Conservation (phyloP, 2,329 filamentous ascomycete species). For the Monosporascus sp. region DNA sequence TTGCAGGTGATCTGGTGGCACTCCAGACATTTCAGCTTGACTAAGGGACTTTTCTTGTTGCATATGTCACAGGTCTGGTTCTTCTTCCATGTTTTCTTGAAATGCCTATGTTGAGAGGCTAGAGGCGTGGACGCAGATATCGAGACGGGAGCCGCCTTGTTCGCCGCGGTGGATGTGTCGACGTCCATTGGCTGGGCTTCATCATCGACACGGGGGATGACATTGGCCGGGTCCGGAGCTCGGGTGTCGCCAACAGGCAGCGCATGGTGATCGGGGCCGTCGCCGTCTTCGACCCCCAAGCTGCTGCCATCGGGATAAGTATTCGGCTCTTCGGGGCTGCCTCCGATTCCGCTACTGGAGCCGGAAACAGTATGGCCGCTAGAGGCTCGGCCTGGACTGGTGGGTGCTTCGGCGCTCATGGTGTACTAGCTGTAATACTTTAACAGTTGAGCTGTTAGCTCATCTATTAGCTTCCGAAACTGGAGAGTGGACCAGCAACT, state of each 20-base stretch:
- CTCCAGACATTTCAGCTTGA: neutral
- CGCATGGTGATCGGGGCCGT: neutral
- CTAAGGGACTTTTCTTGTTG: neutral
- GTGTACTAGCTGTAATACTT: neutral
- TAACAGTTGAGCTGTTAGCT: neutral
- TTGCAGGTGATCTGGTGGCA: neutral
- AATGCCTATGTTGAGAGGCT: conserved; percentile 4
- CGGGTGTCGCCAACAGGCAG: neutral
- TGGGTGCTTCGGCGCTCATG: neutral
- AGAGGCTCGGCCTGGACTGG: neutral
- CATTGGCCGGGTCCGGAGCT: neutral
- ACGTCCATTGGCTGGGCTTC: neutral
- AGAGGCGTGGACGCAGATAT: conserved; percentile 1
- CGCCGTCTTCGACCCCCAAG: neutral
- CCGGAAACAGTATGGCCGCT: neutral
- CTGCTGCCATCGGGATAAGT: neutral
- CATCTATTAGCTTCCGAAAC: neutral
- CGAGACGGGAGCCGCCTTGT: neutral
- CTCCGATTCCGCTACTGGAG: neutral
- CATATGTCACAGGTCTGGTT: neutral
- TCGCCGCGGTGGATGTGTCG: neutral
- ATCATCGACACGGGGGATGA: neutral
- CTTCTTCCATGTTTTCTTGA: neutral
- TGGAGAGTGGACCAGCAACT: neutral
- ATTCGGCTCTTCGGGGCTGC: neutral